A percentile compares a stretch with the other conserved stretches of the same genome.
phyloP scores from a whole-genome alignment of 805 yeast species.

The Kazachstania kunashirensis region DNA sequence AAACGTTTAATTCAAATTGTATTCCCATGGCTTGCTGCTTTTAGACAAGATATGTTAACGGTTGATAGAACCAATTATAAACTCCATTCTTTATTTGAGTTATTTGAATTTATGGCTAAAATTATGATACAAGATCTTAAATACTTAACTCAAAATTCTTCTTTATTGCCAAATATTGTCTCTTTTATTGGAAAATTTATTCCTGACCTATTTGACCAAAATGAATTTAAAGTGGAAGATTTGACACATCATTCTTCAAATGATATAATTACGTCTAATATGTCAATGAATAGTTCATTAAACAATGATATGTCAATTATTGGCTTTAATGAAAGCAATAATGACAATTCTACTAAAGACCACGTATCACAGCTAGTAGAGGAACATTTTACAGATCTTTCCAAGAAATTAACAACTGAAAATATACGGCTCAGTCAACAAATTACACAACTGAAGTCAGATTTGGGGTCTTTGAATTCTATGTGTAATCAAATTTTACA shows the following conservation, averaged over 20 bases:
- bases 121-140: constrained; percentile 26
- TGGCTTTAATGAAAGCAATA: neutral
- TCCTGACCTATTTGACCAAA: constrained; percentile 22
- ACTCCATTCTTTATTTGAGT: constrained; percentile 25
- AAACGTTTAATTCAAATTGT: constrained; percentile 16
- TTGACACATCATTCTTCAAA: neutral
- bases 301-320: neutral
- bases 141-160: constrained; percentile 18
- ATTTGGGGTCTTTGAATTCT: constrained; percentile 18
- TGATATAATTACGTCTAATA: neutral
- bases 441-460: constrained; percentile 21
- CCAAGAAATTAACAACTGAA: constrained; percentile 24
- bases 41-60: constrained; percentile 21
- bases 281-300: neutral
- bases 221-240: constrained; percentile 12
- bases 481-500: constrained; percentile 24
- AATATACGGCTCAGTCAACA: constrained; percentile 26
- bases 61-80: constrained; percentile 27
- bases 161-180: constrained; percentile 22
- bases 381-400: constrained; percentile 18
- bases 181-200: constrained; percentile 22
- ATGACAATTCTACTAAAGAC: neutral
- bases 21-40: constrained; percentile 27
- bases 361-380: constrained; percentile 7
- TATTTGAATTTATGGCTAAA: constrained; percentile 26